Percentiles rank a stretch among this genome's conserved stretches.
Conservation (phyloP, 768 basidiomycete genomes). For the Lactarius hengduanensis region DNA sequence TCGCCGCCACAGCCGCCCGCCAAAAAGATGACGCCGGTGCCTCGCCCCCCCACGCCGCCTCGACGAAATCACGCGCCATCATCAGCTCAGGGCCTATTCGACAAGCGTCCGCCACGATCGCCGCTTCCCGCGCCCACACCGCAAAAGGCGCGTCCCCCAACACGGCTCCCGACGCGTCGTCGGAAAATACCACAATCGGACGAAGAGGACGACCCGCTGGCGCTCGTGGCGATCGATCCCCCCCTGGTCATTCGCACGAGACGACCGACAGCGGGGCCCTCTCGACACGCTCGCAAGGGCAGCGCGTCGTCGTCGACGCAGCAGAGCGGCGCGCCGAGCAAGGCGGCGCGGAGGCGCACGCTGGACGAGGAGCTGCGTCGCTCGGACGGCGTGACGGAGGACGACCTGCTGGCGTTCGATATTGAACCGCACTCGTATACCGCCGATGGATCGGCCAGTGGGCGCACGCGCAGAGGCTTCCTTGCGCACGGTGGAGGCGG, state of each 20-base stretch:
- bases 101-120: conserved; percentile 60
- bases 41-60: conserved; percentile 12
- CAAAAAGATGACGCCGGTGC: conserved; percentile 3
- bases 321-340: conserved; percentile 26
- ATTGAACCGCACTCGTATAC: conserved; percentile 45
- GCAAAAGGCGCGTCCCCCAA: conserved; percentile 56
- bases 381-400: conserved; percentile 40
- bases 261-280: neutral
- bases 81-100: conserved; percentile 42
- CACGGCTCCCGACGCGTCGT: conserved; percentile 35
- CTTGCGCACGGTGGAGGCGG: conserved; percentile 74
- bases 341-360: conserved; percentile 46
- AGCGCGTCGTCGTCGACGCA: conserved; percentile 3
- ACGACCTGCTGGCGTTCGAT: conserved; percentile 36
- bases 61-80: conserved; percentile 5
- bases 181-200: neutral
- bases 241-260: conserved; percentile 13
- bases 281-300: neutral
- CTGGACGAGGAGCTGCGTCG: conserved; percentile 65
- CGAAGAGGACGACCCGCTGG: conserved; percentile 25
- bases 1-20: conserved; percentile 6
- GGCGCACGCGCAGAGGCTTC: conserved; percentile 55
- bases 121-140: conserved; percentile 57
- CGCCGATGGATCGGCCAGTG: conserved; percentile 54
- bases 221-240: conserved; percentile 6